These are phyloP conservation scores for Tetragonia tetragonoides DNA, from an alignment of 148 eudicot species.

Conservation along the genomic window DNA sequence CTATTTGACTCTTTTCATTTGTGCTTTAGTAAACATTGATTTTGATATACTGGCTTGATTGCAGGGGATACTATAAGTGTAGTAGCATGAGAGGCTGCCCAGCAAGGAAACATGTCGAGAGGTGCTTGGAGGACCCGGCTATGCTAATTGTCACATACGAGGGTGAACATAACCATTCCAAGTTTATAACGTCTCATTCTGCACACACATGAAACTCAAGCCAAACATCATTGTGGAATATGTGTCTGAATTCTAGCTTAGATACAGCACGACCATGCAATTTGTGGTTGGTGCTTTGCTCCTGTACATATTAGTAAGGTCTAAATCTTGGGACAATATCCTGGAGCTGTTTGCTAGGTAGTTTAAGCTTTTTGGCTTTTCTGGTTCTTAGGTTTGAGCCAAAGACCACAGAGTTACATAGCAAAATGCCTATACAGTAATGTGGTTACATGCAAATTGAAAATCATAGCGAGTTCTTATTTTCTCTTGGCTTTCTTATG, in stretches of 20 bases:
- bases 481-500: background rate
- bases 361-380: conserved; percentile 2
- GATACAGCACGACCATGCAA: conserved; percentile 20
- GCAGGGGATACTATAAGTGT: conserved; percentile 68
- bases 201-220: conserved; percentile 32
- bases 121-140: conserved; percentile 50
- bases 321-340: conserved; percentile 4
- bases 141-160: conserved; percentile 62
- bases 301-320: conserved; percentile 20
- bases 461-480: background rate
- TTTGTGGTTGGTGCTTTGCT: conserved; percentile 17
- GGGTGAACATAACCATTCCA: conserved; percentile 54
- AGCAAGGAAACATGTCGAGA: conserved; percentile 64
- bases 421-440: conserved; percentile 17
- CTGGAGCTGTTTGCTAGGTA: conserved; percentile 11
- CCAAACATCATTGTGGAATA: background rate
- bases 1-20: background rate
- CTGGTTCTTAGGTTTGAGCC: conserved; percentile 21
- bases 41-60: conserved; percentile 12
- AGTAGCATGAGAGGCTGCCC: conserved; percentile 68
- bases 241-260: conserved; percentile 25
- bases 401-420: conserved; percentile 15
- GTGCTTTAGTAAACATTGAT: background rate
- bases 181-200: conserved; percentile 36
- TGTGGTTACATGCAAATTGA: conserved; percentile 11